These are phyloP conservation scores for Biancaea sappan DNA, from an alignment of 306 rosid genomes.

Conservation along the genomic window DNA sequence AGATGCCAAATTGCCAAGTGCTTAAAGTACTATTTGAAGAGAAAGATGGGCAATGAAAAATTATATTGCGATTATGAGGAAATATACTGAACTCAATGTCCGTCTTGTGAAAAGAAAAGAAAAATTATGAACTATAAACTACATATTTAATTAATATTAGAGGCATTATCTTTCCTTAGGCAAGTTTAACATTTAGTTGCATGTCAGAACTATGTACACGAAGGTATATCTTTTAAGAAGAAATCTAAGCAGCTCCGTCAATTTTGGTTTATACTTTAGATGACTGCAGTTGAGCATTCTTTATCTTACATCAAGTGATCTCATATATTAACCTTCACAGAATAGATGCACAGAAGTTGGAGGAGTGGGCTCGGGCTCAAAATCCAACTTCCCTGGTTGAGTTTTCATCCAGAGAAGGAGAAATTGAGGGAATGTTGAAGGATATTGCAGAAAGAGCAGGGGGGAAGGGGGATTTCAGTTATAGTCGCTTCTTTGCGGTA, in stretches of 20 bases:
- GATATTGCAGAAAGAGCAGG: constrained; percentile 79
- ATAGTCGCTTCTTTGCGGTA: constrained; percentile 90
- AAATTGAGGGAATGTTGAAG: constrained; percentile 71
- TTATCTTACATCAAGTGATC: constrained; percentile 32
- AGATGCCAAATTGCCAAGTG: neutral
- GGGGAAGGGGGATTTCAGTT: constrained; percentile 71
- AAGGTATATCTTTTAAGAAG: neutral
- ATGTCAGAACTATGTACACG: neutral
- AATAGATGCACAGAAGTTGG: constrained; percentile 76
- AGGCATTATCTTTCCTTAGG: neutral
- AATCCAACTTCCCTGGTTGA: constrained; percentile 70
- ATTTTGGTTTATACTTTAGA: neutral
- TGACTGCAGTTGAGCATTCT: constrained; percentile 10
- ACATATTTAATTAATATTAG: neutral
- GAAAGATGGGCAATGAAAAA: constrained; percentile 5
- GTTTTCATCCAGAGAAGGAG: constrained; percentile 84
- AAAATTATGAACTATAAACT: neutral
- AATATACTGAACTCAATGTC: neutral
- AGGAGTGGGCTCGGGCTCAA: constrained; percentile 88
- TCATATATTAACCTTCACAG: constrained; percentile 43
- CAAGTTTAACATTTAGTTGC: constrained; percentile 1
- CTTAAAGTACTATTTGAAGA: neutral
- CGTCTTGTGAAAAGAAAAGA: neutral
- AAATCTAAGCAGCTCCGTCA: constrained; percentile 13
- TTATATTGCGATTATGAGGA: neutral